A percentile compares a stretch with the other conserved stretches of the same genome.
phyloP scores from a whole-genome alignment of 1,284 basidiomycete genomes.

The Sporisorium sorghi region DNA sequence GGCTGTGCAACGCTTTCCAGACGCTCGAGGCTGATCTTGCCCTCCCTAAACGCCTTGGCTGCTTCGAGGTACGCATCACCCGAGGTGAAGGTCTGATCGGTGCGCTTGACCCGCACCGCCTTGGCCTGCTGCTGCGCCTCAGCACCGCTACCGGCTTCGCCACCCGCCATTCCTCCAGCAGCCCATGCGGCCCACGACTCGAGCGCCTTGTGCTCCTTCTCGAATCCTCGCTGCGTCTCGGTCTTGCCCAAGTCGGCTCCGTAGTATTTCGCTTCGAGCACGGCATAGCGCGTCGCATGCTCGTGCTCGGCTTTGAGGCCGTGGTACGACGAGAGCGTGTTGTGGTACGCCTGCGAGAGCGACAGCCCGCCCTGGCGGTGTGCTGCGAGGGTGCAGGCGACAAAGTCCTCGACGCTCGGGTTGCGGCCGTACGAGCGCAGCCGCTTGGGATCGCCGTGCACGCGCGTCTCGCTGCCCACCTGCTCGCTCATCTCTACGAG shows the following conservation, averaged over 20 bases:
- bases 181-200: constrained; percentile 57
- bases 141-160: constrained; percentile 18
- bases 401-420: constrained; percentile 85
- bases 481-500: constrained; percentile 77
- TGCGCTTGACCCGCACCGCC: constrained; percentile 40
- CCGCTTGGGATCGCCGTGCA: constrained; percentile 74
- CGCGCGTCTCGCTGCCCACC: constrained; percentile 73
- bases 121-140: constrained; percentile 41
- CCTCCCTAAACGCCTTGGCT: constrained; percentile 45
- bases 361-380: constrained; percentile 77
- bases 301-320: constrained; percentile 74
- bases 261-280: constrained; percentile 81
- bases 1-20: constrained; percentile 17
- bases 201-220: constrained; percentile 59
- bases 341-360: constrained; percentile 81
- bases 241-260: constrained; percentile 77
- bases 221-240: constrained; percentile 60
- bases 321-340: constrained; percentile 60
- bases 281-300: constrained; percentile 80
- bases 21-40: constrained; percentile 23
- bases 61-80: constrained; percentile 53
- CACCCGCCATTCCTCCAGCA: constrained; percentile 20
- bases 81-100: constrained; percentile 47
- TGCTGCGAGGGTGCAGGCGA: constrained; percentile 83
- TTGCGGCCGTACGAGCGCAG: constrained; percentile 72